Base-by-base conservation (phyloP, 371 early-diverging fungal species). In the Mucor plumbeus region DNA sequence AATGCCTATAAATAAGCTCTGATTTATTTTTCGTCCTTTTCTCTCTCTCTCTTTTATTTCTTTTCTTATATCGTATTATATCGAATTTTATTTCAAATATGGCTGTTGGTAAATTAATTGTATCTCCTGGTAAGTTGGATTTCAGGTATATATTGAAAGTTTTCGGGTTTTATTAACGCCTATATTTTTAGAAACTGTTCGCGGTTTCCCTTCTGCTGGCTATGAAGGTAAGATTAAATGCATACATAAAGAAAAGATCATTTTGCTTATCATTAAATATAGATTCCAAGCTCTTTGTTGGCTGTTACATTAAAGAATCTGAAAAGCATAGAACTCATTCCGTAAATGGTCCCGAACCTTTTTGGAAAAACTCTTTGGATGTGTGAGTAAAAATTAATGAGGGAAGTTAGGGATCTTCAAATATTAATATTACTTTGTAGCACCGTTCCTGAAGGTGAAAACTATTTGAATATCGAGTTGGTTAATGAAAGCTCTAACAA, bases 281-380 rank as follows among this genome's bases (percentile, higher is more conserved):
- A 73, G 73, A 63, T 38, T 67, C 61, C 10, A 59, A 53, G 10
- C 60, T 69, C 17, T 73, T 73, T 66, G 64, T 73, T 19, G 73
- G 73, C 8, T 69, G 66, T 17, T 73, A 47, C 41, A 33, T 73
- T 26, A 64, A 61, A 57, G 65, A 69, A 59, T 39, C 43, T 55
- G 73, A 73, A 15, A 73, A 73, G 26, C 69, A 73, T 38, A 61
- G 73, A 59, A 73, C 73, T 43, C 73, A 67, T 13, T 53, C 73
- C 35, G 56, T 59, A 5, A 63, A 56, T 41, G 64, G 70, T 9
- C 54, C 48, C 15, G 41, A 62, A 17, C 66, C 69, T 56, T 17
- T 7, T 19, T 73, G 73, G 73, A 63, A 63, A 7, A 60, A 63
- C 35, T 39, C 55, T 13, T 64, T 73, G 38, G 67, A 47, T 50